These are phyloP conservation scores for Dalbergia oliveri DNA, from an alignment of 306 rosid genomes.

Conservation along the genomic window DNA sequence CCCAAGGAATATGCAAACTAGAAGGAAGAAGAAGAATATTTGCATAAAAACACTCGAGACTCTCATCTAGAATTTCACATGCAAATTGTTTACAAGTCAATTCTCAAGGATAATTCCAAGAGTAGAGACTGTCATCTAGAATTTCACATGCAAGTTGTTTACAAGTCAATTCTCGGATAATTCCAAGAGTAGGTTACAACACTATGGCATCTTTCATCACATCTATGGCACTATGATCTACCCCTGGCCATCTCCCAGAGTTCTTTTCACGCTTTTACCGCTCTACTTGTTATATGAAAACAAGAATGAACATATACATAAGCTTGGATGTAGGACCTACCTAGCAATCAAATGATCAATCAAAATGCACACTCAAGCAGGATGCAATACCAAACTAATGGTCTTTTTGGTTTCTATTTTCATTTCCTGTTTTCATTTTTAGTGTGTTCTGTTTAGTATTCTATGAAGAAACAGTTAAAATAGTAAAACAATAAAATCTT, in stretches of 20 bases:
- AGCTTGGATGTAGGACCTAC: not conserved
- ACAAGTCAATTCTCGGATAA: not conserved
- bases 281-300: conserved; percentile 8
- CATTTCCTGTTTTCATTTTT: too few relatives aligned
- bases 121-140: too few relatives aligned
- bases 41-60: not conserved
- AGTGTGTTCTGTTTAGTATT: too few relatives aligned
- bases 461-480: too few relatives aligned
- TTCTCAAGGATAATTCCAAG: not conserved
- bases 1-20: conserved; percentile 10
- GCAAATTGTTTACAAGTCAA: not conserved
- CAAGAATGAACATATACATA: not conserved
- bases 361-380: not conserved
- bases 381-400: conserved; percentile 5
- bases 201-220: not conserved
- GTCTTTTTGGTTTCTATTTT: too few relatives aligned
- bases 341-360: not conserved
- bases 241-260: not conserved
- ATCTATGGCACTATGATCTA: not conserved
- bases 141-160: too few relatives aligned
- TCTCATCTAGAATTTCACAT: not conserved
- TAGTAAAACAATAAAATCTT: too few relatives aligned
- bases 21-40: not conserved
- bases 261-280: not conserved
- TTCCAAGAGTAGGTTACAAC: not conserved